phyloP scores from a whole-genome alignment of 192 early-diverging fungal species.

The Rhizophagus prolifer region DNA sequence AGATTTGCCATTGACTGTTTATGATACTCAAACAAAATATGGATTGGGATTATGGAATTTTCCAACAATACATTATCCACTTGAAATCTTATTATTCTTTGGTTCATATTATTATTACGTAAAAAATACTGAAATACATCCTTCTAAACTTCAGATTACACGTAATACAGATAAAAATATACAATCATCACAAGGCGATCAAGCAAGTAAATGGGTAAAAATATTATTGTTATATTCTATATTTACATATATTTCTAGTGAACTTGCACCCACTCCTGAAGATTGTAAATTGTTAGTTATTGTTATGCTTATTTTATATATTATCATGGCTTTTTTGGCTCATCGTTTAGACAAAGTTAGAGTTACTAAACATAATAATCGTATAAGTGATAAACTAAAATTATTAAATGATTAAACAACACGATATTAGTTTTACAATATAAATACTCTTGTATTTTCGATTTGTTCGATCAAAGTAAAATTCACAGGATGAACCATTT shows the following conservation, averaged over 20 bases:
- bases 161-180: neutral
- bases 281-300: neutral
- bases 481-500: too few species aligned
- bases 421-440: too few species aligned
- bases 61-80: neutral
- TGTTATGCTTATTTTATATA: neutral
- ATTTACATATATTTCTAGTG: neutral
- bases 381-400: neutral
- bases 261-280: neutral
- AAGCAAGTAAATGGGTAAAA: neutral
- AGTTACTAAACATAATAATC: neutral
- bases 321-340: neutral
- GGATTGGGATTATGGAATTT: constrained; percentile 10
- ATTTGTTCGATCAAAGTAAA: too few species aligned
- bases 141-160: neutral
- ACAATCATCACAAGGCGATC: neutral
- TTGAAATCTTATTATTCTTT: neutral
- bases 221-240: neutral
- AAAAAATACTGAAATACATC: neutral
- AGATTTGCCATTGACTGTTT: constrained; percentile 9
- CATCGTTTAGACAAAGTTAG: neutral
- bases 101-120: neutral
- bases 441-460: too few species aligned
- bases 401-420: too few species aligned
- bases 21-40: neutral